Conservation (phyloP, 2,329 filamentous ascomycete species). For the Aspergillus pseudonomiae region DNA sequence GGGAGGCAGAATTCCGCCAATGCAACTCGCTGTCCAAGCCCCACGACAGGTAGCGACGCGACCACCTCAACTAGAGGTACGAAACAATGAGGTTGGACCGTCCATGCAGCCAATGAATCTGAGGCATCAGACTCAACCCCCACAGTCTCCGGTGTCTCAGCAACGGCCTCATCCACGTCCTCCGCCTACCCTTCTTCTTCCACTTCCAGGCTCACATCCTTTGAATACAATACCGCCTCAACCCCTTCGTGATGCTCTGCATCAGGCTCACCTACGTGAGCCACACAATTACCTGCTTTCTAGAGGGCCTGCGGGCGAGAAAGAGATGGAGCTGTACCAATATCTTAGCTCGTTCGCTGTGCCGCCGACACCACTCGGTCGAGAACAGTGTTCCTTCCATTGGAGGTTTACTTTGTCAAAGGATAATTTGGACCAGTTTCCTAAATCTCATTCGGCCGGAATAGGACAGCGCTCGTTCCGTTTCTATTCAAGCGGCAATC, state of each 20-base stretch:
- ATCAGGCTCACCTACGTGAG: conserved; percentile 61
- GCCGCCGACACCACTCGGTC: conserved; percentile 33
- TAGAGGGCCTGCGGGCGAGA: conserved; percentile 19
- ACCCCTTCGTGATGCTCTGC: conserved; percentile 54
- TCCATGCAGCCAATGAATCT: not conserved
- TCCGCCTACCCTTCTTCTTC: conserved; percentile 34
- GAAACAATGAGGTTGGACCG: not conserved
- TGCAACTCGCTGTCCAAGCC: not conserved
- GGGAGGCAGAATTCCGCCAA: not conserved
- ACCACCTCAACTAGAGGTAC: not conserved
- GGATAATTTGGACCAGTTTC: conserved; percentile 37
- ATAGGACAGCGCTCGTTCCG: conserved; percentile 32
- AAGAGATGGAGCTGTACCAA: conserved; percentile 38
- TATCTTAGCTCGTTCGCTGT: conserved; percentile 39
- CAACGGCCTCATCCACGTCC: not conserved
- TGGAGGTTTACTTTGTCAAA: conserved; percentile 42
- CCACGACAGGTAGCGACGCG: not conserved
- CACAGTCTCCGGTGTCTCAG: not conserved
- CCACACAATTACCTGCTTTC: conserved; percentile 47
- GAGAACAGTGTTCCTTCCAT: conserved; percentile 27
- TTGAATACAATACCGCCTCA: conserved; percentile 47
- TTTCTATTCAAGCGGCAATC: conserved; percentile 54
- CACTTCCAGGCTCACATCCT: conserved; percentile 34
- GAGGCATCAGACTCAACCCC: not conserved
- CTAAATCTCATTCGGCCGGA: conserved; percentile 17